Conservation (phyloP, 192 early-diverging fungal species). For the Chytriomyces sp. region DNA sequence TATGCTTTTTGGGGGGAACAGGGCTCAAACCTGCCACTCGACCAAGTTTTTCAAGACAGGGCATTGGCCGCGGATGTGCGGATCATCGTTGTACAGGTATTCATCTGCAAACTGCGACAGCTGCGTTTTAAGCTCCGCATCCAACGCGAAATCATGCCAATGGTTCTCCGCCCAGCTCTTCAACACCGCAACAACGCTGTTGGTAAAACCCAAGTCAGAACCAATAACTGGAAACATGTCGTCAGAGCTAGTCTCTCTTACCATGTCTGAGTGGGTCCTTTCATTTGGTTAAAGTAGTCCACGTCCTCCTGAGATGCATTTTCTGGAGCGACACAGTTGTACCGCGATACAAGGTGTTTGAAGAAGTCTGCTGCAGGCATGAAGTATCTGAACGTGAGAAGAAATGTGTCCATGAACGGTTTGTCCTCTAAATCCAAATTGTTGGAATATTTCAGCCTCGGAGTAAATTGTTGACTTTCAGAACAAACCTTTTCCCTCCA, state of each 20-base stretch:
- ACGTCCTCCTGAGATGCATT: conserved; percentile 54
- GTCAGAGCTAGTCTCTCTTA: conserved; percentile 16
- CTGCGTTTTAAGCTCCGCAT: conserved; percentile 46
- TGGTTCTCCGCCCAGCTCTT: conserved; percentile 59
- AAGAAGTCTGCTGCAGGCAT: conserved; percentile 60
- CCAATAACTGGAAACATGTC: not conserved
- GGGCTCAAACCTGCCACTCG: conserved; percentile 44
- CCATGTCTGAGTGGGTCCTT: conserved; percentile 56
- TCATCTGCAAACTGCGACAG: conserved; percentile 52
- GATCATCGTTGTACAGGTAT: conserved; percentile 40
- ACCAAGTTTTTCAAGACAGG: conserved; percentile 44
- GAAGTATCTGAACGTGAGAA: conserved; percentile 61
- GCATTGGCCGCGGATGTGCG: conserved; percentile 37
- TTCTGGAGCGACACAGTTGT: conserved; percentile 50
- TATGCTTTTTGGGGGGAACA: not conserved
- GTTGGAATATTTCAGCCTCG: not conserved
- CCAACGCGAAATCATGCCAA: conserved; percentile 65
- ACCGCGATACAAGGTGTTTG: conserved; percentile 52
- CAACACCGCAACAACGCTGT: conserved; percentile 52
- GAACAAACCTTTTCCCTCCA: conserved; percentile 48
- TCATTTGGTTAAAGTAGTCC: conserved; percentile 53
- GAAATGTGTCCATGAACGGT: conserved; percentile 55
- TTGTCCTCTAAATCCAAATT: conserved; percentile 37
- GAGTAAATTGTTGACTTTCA: not conserved
- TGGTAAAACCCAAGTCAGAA: not conserved